Conservation (phyloP, 225 moss, liverwort and hornwort genomes). For the Asterella californica region DNA sequence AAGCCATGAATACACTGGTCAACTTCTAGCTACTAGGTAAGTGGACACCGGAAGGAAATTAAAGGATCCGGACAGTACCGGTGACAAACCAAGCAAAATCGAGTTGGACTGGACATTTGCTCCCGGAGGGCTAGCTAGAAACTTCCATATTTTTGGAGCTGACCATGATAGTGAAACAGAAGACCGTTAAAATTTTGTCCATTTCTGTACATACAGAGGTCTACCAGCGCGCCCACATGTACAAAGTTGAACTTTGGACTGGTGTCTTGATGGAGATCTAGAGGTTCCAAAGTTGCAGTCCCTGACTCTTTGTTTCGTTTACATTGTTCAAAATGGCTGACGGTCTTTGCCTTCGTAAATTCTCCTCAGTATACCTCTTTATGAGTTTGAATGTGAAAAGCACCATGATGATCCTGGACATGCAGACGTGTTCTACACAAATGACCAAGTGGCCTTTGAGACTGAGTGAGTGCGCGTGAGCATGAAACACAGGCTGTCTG, state of each 20-base stretch:
- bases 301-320: background rate
- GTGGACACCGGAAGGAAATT: background rate
- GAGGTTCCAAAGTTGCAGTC: background rate
- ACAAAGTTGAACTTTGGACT: background rate
- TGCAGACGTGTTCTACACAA: no score
- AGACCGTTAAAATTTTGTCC: background rate
- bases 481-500: no score
- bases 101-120: background rate
- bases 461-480: no score
- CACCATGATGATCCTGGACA: background rate
- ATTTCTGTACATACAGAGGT: slow-evolving; percentile 14
- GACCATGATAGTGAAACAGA: slow-evolving; percentile 1
- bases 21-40: background rate
- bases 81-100: slow-evolving; percentile 1
- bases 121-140: background rate
- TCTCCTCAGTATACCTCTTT: background rate
- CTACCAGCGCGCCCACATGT: background rate
- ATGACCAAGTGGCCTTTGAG: no score
- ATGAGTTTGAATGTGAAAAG: background rate
- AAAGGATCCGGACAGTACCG: background rate
- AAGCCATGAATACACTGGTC: background rate
- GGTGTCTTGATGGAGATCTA: background rate
- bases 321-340: background rate
- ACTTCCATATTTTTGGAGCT: slow-evolving; percentile 3
- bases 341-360: background rate